phyloP scores from a whole-genome alignment of 2,329 filamentous ascomycete species.

The Aureobasidium vineae region DNA sequence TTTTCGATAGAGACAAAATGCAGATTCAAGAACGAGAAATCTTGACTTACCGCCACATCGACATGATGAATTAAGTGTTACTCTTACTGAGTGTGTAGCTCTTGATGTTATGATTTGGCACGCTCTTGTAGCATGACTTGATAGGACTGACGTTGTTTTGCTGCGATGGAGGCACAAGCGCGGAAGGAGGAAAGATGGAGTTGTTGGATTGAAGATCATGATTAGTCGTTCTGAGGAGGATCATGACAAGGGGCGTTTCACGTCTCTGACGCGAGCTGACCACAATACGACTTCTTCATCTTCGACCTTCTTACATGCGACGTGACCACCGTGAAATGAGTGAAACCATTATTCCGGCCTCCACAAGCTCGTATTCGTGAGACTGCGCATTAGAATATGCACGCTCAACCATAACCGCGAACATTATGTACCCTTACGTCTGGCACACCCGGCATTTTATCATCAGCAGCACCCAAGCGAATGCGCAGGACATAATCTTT shows the following conservation, averaged over 20 bases:
- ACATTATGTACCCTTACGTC: no score
- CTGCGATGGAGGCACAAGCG: background rate
- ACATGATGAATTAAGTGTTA: background rate
- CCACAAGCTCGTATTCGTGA: no score
- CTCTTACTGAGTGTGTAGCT: background rate
- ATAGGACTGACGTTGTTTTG: background rate
- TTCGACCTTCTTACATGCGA: background rate
- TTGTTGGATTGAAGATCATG: background rate
- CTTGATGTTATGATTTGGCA: background rate
- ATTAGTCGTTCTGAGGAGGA: background rate
- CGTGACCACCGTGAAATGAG: no score
- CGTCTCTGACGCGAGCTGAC: background rate
- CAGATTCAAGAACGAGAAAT: no score
- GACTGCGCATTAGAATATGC: no score
- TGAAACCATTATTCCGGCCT: no score
- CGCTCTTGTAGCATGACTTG: background rate
- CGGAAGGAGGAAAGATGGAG: background rate
- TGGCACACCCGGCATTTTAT: no score
- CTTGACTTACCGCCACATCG: slow-evolving; percentile 15
- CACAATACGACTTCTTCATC: background rate
- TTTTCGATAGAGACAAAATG: no score
- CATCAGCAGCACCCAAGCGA: no score
- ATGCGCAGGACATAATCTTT: no score
- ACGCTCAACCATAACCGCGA: no score
- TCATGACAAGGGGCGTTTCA: background rate